Evolutionary conservation across 768 basidiomycete species (phyloP).

Genomic region (Tricholoma furcatifolium): DNA sequence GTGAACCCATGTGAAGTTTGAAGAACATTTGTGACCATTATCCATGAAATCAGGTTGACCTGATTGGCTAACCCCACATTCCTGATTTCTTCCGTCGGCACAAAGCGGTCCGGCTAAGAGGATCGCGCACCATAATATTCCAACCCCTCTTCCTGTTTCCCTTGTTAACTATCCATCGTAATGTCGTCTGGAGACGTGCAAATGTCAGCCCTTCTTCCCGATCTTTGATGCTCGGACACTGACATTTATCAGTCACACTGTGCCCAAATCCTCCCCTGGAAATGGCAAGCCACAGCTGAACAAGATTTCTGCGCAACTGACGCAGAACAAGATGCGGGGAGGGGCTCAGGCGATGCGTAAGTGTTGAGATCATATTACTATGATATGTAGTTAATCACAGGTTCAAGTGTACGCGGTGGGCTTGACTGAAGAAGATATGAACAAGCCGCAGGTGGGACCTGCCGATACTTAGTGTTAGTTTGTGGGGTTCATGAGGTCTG

Average conservation of each 20-base stretch:
- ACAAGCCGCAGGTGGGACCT: conserved; percentile 69
- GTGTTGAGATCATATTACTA: conserved; percentile 20
- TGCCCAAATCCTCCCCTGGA: conserved; percentile 32
- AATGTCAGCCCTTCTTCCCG: conserved; percentile 15
- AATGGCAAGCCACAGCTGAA: conserved; percentile 51
- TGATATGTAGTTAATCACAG: not conserved
- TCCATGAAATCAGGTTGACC: conserved; percentile 2
- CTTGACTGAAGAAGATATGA: conserved; percentile 75
- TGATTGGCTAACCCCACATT: conserved; percentile 22
- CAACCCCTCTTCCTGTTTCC: not conserved
- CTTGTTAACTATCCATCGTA: conserved; percentile 2
- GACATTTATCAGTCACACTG: conserved; percentile 34
- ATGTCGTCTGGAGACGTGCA: conserved; percentile 53
- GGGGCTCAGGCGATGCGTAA: conserved; percentile 86
- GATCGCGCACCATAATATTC: not conserved
- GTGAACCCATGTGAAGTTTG: not conserved
- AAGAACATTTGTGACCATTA: not conserved
- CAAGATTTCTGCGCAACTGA: conserved; percentile 71
- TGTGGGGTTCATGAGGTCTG: conserved; percentile 4
- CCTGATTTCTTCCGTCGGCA: not conserved
- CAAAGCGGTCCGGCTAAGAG: conserved; percentile 4
- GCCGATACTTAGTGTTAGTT: not conserved
- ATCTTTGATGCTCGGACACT: not conserved
- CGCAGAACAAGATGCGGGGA: conserved; percentile 74
- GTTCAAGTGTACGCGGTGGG: conserved; percentile 74